phyloP scores from a whole-genome alignment of 805 yeast genomes.

The Kodamaea kaohsiungensis region DNA sequence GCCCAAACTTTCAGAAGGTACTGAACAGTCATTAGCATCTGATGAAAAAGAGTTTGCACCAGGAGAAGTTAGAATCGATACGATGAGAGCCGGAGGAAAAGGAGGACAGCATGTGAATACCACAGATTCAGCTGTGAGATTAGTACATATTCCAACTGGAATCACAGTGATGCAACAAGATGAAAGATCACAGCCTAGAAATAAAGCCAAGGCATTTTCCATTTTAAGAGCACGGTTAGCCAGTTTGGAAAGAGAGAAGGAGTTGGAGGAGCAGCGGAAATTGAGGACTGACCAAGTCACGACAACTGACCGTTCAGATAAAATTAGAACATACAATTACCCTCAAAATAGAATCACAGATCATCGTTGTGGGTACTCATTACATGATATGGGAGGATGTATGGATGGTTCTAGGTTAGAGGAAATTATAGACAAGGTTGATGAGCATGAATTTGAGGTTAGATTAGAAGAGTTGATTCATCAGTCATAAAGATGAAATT shows the following conservation, averaged over 20 bases:
- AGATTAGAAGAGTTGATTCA: conserved; percentile 27
- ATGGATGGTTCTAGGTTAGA: conserved; percentile 37
- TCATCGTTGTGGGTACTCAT: conserved; percentile 80
- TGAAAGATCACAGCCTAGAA: conserved; percentile 91
- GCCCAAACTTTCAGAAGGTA: conserved; percentile 71
- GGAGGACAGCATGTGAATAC: conserved; percentile 99
- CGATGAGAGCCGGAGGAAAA: conserved; percentile 96
- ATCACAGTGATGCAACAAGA: conserved; percentile 89
- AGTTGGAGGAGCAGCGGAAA: conserved; percentile 61
- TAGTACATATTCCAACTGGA: conserved; percentile 91
- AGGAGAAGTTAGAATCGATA: conserved; percentile 88
- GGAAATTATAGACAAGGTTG: conserved; percentile 39
- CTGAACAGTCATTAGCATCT: conserved; percentile 43
- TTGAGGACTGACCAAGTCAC: conserved; percentile 82
- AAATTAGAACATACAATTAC: conserved; percentile 89
- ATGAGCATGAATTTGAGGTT: conserved; percentile 39
- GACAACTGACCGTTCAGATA: conserved; percentile 88
- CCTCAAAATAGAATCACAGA: conserved; percentile 94
- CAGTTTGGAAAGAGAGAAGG: conserved; percentile 68
- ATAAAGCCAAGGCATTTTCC: conserved; percentile 88
- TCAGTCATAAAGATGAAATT: not conserved
- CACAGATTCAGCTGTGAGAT: conserved; percentile 93
- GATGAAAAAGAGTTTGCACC: conserved; percentile 76
- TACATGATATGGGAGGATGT: conserved; percentile 64
- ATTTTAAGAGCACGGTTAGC: conserved; percentile 83